Percentiles rank a stretch among this genome's conserved stretches.
Evolutionary conservation across 2,329 filamentous ascomycete species (phyloP).

Genomic region (Chrysoporthe puriensis): DNA sequence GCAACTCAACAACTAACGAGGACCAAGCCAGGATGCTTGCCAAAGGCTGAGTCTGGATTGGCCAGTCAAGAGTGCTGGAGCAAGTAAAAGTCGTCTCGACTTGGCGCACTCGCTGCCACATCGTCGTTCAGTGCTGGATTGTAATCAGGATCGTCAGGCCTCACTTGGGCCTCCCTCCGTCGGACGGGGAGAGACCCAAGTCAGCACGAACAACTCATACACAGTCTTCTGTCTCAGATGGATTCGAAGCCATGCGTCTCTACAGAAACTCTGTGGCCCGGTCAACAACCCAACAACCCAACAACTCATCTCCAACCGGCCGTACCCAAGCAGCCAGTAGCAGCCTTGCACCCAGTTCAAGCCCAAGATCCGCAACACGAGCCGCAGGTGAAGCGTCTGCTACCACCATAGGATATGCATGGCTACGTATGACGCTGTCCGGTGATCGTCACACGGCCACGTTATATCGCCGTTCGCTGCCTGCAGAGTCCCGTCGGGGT

Average conservation of each 20-base stretch:
- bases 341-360: constrained; percentile 18
- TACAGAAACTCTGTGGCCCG: too few relatives aligned
- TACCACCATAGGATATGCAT: neutral
- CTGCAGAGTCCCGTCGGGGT: neutral
- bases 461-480: neutral
- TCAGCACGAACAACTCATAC: too few relatives aligned
- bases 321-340: constrained; percentile 7
- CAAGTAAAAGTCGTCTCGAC: neutral
- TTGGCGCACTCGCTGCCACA: neutral
- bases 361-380: constrained; percentile 10
- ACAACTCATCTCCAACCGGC: neutral
- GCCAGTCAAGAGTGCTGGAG: neutral
- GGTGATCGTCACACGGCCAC: neutral
- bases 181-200: too few relatives aligned
- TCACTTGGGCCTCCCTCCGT: too few relatives aligned
- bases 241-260: too few relatives aligned
- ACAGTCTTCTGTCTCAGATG: too few relatives aligned
- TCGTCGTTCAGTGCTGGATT: too few relatives aligned
- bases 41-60: neutral
- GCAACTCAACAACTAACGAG: neutral
- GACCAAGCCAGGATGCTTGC: neutral
- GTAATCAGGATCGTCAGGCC: too few relatives aligned
- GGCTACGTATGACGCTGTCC: neutral
- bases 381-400: neutral
- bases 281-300: too few relatives aligned